These are phyloP conservation scores for Blastocystis sp. DNA, from an alignment of 352 stramenopile genomes.

Conservation along the genomic window DNA sequence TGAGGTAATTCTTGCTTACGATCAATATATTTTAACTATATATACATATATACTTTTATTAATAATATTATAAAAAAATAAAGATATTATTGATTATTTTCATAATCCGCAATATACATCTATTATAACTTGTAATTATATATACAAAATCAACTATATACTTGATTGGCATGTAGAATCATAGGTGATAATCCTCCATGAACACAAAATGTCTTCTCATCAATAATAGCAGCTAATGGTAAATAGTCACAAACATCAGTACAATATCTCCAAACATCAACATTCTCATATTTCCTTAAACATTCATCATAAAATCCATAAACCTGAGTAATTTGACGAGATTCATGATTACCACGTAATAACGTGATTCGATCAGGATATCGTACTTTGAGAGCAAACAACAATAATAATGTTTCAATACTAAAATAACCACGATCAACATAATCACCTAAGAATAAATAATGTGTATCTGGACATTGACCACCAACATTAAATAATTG, in stretches of 20 bases:
- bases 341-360: conserved; percentile 96
- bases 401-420: conserved; percentile 90
- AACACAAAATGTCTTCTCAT: conserved; percentile 96
- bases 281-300: conserved; percentile 40
- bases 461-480: conserved; percentile 92
- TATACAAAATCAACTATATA: conserved; percentile 38
- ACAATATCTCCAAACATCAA: conserved; percentile 61
- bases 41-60: conserved; percentile 32
- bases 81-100: conserved; percentile 23
- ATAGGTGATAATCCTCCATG: conserved; percentile 76
- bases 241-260: conserved; percentile 81
- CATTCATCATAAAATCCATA: conserved; percentile 46
- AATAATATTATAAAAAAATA: conserved; percentile 26
- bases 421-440: conserved; percentile 97
- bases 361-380: conserved; percentile 96
- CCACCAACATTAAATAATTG: conserved; percentile 79
- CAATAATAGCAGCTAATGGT: conserved; percentile 85
- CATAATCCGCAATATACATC: background rate
- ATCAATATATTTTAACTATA: conserved; percentile 55
- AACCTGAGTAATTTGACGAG: conserved; percentile 80
- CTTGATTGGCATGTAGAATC: conserved; percentile 63
- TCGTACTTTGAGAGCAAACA: conserved; percentile 88
- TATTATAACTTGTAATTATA: conserved; percentile 43
- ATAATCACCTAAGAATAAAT: conserved; percentile 99
- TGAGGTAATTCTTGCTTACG: conserved; percentile 89